phyloP scores from a whole-genome alignment of 192 early-diverging fungal species.

The Polychytrium aggregatum region DNA sequence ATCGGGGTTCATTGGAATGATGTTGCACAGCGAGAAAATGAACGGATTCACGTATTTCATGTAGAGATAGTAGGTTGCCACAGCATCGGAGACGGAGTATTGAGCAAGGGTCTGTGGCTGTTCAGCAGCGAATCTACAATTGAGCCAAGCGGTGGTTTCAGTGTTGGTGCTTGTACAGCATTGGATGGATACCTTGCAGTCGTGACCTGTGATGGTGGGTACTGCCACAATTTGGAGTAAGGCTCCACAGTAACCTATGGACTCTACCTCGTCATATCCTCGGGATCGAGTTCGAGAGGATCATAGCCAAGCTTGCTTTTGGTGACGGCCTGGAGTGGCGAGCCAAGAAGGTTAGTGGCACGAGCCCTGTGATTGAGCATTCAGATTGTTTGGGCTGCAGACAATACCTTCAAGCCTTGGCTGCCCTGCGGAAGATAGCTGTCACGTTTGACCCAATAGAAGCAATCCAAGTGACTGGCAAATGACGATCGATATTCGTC shows the following conservation, averaged over 20 bases:
- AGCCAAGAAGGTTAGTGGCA: no score
- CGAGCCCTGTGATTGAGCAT: no score
- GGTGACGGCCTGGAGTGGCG: slow-evolving; percentile 73
- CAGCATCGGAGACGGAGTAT: slow-evolving; percentile 98
- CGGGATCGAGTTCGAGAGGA: slow-evolving; percentile 96
- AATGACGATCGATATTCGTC: slow-evolving; percentile 81
- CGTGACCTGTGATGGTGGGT: background rate
- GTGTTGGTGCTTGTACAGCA: no score
- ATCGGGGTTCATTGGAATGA: slow-evolving; percentile 95
- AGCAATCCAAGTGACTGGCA: slow-evolving; percentile 90
- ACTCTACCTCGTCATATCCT: slow-evolving; percentile 83
- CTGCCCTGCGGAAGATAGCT: slow-evolving; percentile 92
- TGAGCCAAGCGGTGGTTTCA: no score
- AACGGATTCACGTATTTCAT: slow-evolving; percentile 99
- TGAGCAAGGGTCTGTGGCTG: slow-evolving; percentile 88
- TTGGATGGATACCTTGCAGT: no score
- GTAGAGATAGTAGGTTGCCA: slow-evolving; percentile 97
- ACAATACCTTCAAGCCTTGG: slow-evolving; percentile 81
- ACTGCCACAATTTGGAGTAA: background rate
- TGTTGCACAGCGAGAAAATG: slow-evolving; percentile 98
- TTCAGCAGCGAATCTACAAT: slow-evolving; percentile 67
- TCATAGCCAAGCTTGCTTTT: slow-evolving; percentile 94
- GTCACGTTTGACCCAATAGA: slow-evolving; percentile 98
- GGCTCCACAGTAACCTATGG: background rate
- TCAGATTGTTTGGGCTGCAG: no score